Evolutionary conservation across 768 basidiomycete genomes (phyloP).

Genomic region (Kwoniella europaea): DNA sequence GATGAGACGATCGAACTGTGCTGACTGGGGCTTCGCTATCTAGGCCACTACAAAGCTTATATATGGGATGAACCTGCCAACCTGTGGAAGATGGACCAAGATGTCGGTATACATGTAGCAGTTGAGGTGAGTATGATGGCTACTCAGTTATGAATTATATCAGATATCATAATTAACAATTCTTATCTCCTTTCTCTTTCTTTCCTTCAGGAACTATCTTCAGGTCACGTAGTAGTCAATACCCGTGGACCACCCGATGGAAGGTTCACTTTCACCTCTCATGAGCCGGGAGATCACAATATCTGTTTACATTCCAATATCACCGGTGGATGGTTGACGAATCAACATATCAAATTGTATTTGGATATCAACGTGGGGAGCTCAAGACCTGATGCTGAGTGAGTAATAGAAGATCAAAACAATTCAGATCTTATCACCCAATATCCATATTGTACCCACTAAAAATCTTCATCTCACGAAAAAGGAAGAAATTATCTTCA

Average conservation of each 20-base stretch:
- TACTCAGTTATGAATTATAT: no score
- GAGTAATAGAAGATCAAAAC: conserved; percentile 21
- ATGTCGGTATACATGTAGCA: conserved; percentile 86
- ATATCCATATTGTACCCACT: no score
- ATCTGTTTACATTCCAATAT: conserved; percentile 95
- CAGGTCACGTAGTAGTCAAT: conserved; percentile 77
- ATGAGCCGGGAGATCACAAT: conserved; percentile 93
- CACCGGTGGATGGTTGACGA: conserved; percentile 75
- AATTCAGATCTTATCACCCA: no score
- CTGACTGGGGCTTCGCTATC: background rate
- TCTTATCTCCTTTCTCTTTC: no score
- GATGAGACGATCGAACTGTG: no score
- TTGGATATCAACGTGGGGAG: conserved; percentile 91
- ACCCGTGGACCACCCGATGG: conserved; percentile 90
- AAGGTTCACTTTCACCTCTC: conserved; percentile 95
- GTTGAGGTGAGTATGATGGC: conserved; percentile 68
- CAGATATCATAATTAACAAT: no score
- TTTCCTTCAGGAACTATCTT: conserved; percentile 76
- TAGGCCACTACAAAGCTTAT: conserved; percentile 89
- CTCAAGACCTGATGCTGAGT: conserved; percentile 76
- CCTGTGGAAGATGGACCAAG: conserved; percentile 71
- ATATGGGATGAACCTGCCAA: conserved; percentile 83
- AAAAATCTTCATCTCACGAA: no score
- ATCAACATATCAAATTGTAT: conserved; percentile 86
- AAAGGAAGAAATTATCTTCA: no score